phyloP scores from a whole-genome alignment of 306 rosid species.

The Pyrus communis region DNA sequence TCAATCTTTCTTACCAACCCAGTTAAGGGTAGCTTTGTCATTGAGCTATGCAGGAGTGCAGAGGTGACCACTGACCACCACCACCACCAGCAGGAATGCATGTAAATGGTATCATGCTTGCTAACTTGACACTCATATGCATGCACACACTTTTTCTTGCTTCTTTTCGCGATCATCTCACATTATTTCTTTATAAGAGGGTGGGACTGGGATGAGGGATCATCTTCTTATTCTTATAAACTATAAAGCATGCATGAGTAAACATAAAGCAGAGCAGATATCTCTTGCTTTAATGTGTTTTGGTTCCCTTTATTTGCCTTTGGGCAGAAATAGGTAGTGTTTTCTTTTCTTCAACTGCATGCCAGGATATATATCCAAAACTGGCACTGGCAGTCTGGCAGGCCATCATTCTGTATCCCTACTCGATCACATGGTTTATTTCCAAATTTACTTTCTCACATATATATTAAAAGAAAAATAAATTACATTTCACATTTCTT shows the following conservation, averaged over 20 bases:
- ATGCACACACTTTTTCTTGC: conserved; percentile 11
- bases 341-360: background rate
- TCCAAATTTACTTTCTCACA: background rate
- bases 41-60: background rate
- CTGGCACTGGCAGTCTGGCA: background rate
- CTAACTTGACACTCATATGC: conserved; percentile 40
- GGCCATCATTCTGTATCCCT: background rate
- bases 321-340: background rate
- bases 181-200: background rate
- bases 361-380: background rate
- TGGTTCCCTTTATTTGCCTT: background rate
- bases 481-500: background rate
- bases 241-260: background rate
- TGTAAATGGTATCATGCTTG: conserved; percentile 31
- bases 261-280: background rate
- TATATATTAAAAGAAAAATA: background rate
- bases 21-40: background rate
- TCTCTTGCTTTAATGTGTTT: background rate
- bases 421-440: background rate
- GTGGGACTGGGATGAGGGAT: background rate
- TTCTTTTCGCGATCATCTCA: background rate
- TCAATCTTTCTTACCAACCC: background rate
- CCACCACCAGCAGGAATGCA: background rate
- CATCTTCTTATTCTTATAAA: background rate
- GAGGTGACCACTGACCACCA: background rate